Evolutionary conservation across 225 moss, liverwort and hornwort genomes (phyloP), one percentile per base, ranked within the genome.

Genomic region (Bryoerythrophyllum caledonicum): DNA sequence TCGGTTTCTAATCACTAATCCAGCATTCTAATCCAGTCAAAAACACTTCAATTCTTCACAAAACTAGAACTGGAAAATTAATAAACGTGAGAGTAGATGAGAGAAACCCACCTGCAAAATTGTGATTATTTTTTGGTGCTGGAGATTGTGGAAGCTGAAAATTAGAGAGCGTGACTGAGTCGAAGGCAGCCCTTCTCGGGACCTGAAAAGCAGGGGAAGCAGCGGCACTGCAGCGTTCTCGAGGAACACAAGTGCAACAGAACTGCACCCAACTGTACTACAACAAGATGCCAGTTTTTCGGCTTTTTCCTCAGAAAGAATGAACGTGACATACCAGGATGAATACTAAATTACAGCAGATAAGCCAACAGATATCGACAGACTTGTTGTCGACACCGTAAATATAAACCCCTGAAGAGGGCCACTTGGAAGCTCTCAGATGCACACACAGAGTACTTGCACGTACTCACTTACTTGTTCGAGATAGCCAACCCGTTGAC

Each of bases 121-220:
- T 26, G 6, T 3, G 27, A 40, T 26, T 10, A 26, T 37, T 7
- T 57, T 25, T 6, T 17, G 2, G 7, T 30, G 35, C 10, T 46
- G 57, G 3, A 15, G 26, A 40, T 70, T 34, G 4, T 32, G 21
- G n/a, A n/a, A n/a, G n/a, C n/a, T n/a, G n/a, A n/a, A n/a, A n/a
- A n/a, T n/a, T 6, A 52, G 25, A 38, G 59, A 58, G 37, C 2
- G 35, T 11, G 80, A 63, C 80, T 70, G 27, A 64, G 80, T 80
- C 75, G 70, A 80, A 5, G 13, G 27, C 1, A 57, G 57, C 37
- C 64, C 80, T 80, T 80, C 75, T 80, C 3, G 70, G 38, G 48
- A 75, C 13, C 26, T 70, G 70, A 34, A 68, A 38, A 46, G 35
- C 48, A 34, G 20, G 21, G 74, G 21, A 64, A 49, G 17, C 19